Percentiles rank a stretch among this genome's conserved stretches.
Conservation (phyloP, 768 basidiomycete species). For the Scleroderma citrinum region DNA sequence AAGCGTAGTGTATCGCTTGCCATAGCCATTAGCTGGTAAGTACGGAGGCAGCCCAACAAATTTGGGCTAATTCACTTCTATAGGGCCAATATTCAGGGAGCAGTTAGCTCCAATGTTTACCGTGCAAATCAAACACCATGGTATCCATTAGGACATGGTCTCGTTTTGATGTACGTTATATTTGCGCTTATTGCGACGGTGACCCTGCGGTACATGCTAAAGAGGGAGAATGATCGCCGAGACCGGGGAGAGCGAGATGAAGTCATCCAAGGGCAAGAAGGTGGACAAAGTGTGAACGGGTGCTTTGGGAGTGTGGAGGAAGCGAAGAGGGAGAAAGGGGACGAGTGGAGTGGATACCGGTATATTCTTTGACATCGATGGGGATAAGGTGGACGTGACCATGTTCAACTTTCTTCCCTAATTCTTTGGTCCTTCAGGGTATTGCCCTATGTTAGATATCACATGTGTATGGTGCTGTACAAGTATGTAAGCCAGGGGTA, state of each 20-base stretch:
- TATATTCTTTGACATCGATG: conserved; percentile 44
- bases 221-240: conserved; percentile 57
- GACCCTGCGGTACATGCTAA: conserved; percentile 38
- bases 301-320: conserved; percentile 54
- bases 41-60: neutral
- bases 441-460: no score
- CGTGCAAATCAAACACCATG: conserved; percentile 60
- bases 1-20: conserved; percentile 68
- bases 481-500: no score
- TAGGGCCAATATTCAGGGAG: conserved; percentile 70
- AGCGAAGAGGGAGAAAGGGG: conserved; percentile 65
- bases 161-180: conserved; percentile 69
- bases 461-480: no score
- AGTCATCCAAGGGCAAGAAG: conserved; percentile 40
- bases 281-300: conserved; percentile 46
- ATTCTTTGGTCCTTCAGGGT: no score
- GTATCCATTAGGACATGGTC: conserved; percentile 55
- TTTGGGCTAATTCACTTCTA: neutral
- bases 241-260: conserved; percentile 67
- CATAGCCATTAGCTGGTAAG: conserved; percentile 62
- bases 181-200: conserved; percentile 50
- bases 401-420: no score
- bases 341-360: conserved; percentile 70
- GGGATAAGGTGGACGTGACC: no score
- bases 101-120: conserved; percentile 73